Conservation (phyloP, 495 filamentous ascomycete species). For the Parathielavia appendiculata region DNA sequence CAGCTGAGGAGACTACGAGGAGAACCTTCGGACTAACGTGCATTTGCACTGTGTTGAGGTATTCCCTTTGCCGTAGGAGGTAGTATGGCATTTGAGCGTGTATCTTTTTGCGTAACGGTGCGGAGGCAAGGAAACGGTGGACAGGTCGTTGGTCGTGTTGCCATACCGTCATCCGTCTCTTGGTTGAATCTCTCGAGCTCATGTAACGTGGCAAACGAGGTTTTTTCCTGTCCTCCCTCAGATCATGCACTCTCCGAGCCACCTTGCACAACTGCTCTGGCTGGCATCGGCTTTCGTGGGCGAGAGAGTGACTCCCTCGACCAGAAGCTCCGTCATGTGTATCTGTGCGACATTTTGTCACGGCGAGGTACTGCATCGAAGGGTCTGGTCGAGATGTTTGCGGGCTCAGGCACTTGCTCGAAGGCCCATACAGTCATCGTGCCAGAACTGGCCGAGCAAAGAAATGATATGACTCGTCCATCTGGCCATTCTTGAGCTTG, state of each 20-base stretch:
- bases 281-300: background rate
- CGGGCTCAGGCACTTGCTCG: background rate
- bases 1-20: background rate
- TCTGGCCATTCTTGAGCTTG: background rate
- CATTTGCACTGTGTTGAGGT: conserved; percentile 11
- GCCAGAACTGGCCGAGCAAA: too few relatives aligned
- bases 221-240: background rate
- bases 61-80: background rate
- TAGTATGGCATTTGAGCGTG: background rate
- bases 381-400: background rate
- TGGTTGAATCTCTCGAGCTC: background rate
- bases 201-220: background rate
- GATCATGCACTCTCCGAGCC: conserved; percentile 1
- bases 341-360: background rate
- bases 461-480: too few relatives aligned
- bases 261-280: background rate
- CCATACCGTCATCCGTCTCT: background rate
- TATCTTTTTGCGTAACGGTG: background rate
- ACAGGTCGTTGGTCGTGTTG: background rate
- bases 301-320: background rate
- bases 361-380: too few relatives aligned
- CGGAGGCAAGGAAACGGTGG: background rate
- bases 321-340: background rate
- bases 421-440: too few relatives aligned
- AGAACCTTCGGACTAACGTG: background rate